Evolutionary conservation across 371 early-diverging fungal species (phyloP), one percentile per base, ranked within the genome.

Genomic region (Haplosporangium sp.): DNA sequence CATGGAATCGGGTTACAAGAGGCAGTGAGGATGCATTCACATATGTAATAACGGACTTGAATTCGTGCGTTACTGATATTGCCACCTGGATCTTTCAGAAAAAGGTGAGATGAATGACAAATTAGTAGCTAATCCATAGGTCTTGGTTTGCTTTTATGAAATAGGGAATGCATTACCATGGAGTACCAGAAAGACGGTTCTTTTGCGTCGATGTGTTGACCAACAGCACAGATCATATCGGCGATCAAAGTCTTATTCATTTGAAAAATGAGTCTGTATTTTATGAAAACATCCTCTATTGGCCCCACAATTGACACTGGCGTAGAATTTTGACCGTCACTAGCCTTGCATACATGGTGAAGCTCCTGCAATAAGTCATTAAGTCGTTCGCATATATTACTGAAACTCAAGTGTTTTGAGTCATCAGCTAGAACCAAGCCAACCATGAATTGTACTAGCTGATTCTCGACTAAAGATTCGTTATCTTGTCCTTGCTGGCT

Each of bases 221-320:
- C 69, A 6, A 69, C 4, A 10, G 69, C 75, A 39, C 65, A 75
- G 19, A 75, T 37, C 9, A 75, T 20, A 20, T 75, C 61, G 3
- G 70, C 75, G 37, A 56, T 20, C 42, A 75, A 39, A 1, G 66
- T 42, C 20, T 17, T 11, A 27, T 75, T 65, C 44, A 69, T 0
- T 17, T n/a, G 39, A 11, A 69, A 52, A 15, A 69, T 13, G 0
- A 55, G 19, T 40, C 19, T 9, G 47, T 19, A 69, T 3, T 20
- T 65, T 2, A 9, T 7, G 4, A 65, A 34, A 3, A 42, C 44
- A 8, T 20, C 17, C 38, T 27, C 57, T 39, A 70, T 17, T 35
- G 52, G 6, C 10, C 13, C 50, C 3, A 70, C 52, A 27, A 57
- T 11, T 17, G 37, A n/a, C 6, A 47, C 50, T 13, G 9, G 8